phyloP scores from a whole-genome alignment of 768 basidiomycete genomes.

The Roridomyces roridus region DNA sequence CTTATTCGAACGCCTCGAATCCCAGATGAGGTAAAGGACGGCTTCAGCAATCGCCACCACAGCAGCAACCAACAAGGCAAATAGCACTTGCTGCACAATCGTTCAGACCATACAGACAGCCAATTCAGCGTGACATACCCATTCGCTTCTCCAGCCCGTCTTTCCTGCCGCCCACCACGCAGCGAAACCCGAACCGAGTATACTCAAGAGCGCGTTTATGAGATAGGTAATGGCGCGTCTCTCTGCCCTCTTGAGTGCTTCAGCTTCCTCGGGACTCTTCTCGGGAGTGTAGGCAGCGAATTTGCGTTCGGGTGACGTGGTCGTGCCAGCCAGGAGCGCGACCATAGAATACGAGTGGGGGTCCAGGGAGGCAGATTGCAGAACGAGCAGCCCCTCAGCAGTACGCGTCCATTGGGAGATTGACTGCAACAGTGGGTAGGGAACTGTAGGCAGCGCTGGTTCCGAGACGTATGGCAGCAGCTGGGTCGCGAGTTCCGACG shows the following conservation, averaged over 20 bases:
- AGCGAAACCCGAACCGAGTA: constrained; percentile 69
- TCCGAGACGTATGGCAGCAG: constrained; percentile 47
- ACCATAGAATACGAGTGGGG: constrained; percentile 70
- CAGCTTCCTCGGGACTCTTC: constrained; percentile 53
- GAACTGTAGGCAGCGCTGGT: constrained; percentile 53
- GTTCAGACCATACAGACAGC: constrained; percentile 9
- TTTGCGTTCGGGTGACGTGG: constrained; percentile 77
- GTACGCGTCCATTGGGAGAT: constrained; percentile 77
- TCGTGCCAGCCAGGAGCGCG: constrained; percentile 76
- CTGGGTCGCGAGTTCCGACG: constrained; percentile 47
- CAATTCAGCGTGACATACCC: constrained; percentile 54
- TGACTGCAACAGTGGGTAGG: constrained; percentile 62
- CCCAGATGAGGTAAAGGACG: constrained; percentile 76
- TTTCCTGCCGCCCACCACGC: constrained; percentile 76
- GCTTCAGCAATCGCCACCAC: constrained; percentile 77
- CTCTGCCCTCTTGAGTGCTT: constrained; percentile 55
- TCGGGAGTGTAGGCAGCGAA: constrained; percentile 60
- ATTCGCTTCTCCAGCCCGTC: constrained; percentile 73
- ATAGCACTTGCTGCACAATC: constrained; percentile 57
- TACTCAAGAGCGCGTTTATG: constrained; percentile 74
- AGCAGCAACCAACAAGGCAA: constrained; percentile 64
- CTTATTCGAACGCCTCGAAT: constrained; percentile 48
- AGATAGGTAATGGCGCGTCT: constrained; percentile 71
- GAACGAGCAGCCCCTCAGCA: constrained; percentile 44
- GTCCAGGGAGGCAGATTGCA: constrained; percentile 52